phyloP scores from a whole-genome alignment of 495 filamentous ascomycete genomes.

The Penicillium waksmanii region DNA sequence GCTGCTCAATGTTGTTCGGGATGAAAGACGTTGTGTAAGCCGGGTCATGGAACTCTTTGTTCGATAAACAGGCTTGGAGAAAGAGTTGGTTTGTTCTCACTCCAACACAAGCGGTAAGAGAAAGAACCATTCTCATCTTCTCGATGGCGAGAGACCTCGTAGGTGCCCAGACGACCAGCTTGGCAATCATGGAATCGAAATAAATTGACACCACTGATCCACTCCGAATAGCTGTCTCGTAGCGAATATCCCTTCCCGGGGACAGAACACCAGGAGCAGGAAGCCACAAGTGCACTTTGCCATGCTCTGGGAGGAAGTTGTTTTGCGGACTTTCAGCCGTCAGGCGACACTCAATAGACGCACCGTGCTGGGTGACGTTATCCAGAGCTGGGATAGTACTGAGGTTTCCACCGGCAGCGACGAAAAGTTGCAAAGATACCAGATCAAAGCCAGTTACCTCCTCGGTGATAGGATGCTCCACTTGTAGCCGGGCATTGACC shows the following conservation, averaged over 20 bases:
- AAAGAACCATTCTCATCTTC: constrained; percentile 71
- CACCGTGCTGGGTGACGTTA: constrained; percentile 65
- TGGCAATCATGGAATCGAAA: constrained; percentile 95
- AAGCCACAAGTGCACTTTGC: constrained; percentile 64
- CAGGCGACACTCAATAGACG: constrained; percentile 84
- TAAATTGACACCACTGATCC: constrained; percentile 82
- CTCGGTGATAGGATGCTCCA: constrained; percentile 92
- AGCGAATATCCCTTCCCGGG: constrained; percentile 64
- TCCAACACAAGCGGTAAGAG: constrained; percentile 81
- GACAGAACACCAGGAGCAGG: constrained; percentile 53
- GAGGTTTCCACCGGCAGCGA: constrained; percentile 74
- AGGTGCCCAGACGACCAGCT: constrained; percentile 79
- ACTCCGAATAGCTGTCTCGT: constrained; percentile 81
- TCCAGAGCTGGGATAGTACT: constrained; percentile 64
- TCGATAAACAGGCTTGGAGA: constrained; percentile 73
- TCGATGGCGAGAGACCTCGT: constrained; percentile 74
- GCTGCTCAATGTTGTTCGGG: constrained; percentile 67
- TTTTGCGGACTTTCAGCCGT: constrained; percentile 85
- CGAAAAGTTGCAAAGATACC: constrained; percentile 82
- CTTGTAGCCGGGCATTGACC: constrained; percentile 90
- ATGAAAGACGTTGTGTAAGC: constrained; percentile 90
- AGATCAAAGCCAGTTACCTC: constrained; percentile 86
- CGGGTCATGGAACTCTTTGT: constrained; percentile 71
- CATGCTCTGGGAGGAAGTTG: constrained; percentile 85
- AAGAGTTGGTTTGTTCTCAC: constrained; percentile 89